Evolutionary conservation across 345 rosid genomes (phyloP), one percentile per base, ranked within the genome.

Genomic region (Gossypium stocksii): DNA sequence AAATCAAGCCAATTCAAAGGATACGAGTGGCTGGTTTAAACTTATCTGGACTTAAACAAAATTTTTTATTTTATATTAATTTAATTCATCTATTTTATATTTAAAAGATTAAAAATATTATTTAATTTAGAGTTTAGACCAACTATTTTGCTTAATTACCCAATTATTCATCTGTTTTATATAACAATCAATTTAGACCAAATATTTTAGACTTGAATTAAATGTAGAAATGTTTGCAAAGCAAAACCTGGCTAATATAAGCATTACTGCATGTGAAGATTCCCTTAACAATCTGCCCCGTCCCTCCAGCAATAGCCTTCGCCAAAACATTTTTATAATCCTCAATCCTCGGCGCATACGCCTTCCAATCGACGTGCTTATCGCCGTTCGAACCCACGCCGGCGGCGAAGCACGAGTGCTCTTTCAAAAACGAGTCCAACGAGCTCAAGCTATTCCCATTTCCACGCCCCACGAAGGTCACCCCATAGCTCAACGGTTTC

Each of bases 231-330:
- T 6, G 27, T 23, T 61, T 34, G 10, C 2, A 54, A 77, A 59
- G 23, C 25, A 64, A 70, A 34, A 92, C 97, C 98, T 89, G 91
- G 80, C 83, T 89, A 27, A 91, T 85, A 87, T 92, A 94, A 69
- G 92, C 91, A 82, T 92, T 91, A 75, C 89, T 89, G 64, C 90
- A 86, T 65, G 49, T 86, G 74, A 94, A 94, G 71, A 94, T 89
- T 52, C 98, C 97, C 62, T 85, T 89, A 29, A 92, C 91, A 65
- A 94, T 88, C 77, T 91, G 98, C 64, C 98, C 97, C 53, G 97
- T 94, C 13, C 98, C 98, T 74, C 93, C 98, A 1, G 98, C 98
- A 67, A 92, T 92, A 5, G 95, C 98, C 85, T 82, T 87, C n/a
- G 98, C 93, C 66, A 92, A 80, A 81, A 91, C 75, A 65, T 79